Base-by-base conservation (phyloP, 345 rosid genomes). In the Citrus australasica region DNA sequence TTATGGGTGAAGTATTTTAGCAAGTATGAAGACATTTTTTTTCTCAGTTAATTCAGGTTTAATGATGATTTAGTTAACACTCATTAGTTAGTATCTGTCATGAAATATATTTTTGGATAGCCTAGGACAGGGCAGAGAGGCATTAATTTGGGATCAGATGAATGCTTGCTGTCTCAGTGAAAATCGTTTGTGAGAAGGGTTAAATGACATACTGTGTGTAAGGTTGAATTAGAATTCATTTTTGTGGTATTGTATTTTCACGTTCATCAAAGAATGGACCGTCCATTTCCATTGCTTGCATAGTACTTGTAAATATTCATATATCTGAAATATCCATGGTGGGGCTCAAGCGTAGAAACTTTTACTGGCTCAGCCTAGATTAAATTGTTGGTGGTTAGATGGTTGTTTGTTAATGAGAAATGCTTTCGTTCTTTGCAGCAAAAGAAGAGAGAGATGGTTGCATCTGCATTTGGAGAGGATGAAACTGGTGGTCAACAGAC, bases 391-490 rank as follows among this genome's bases (percentile, higher is more conserved):
- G 6, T 21, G 42, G 69, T 8, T 65, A 7, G 46, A 25, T 32
- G 38, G 6, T 9, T 19, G 48, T 58, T 42, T 37, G 67, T 33
- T 48, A 13, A 51, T 24, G 60, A 60, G 62, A 65, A 46, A 9
- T 28, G 10, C 6, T 65, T 73, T 19, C 17, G 51, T 73, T 38
- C 51, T 38, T 55, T 79, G 77, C 94, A 95, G 98, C 88, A 86
- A 93, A 92, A 93, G 90, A 95, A 95, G 89, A 91, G 97, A 84
- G 89, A 77, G 86, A 92, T 96, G 98, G 97, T 94, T 37, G 91
- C 98, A 17, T 92, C 97, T 71, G 99, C 98, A 42, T 92, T 96
- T 67, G 99, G 97, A 74, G 99, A 96, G 84, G 99, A 95, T 76
- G 94, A 92, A 80, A 85, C 74, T 2, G 97, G 90, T 30, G 83